Evolutionary conservation across 257 asterid species (phyloP).

Genomic region (Scutellaria barbata): DNA sequence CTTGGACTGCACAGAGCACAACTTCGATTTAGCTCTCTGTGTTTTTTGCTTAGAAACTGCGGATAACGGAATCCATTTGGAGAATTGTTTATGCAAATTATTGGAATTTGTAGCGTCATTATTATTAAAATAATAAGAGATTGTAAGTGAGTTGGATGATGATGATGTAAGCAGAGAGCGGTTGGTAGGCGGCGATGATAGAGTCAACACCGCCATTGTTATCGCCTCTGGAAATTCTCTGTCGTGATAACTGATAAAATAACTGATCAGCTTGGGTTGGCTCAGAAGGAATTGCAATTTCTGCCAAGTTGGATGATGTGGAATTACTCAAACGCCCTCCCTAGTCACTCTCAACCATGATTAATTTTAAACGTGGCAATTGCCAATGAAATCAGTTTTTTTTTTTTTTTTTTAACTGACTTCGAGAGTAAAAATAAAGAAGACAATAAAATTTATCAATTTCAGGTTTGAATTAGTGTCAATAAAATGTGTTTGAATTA

Average conservation of each 20-base stretch:
- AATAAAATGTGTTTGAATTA: background rate
- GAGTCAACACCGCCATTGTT: slow-evolving; percentile 74
- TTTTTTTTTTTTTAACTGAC: too few species aligned
- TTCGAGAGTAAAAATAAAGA: too few species aligned
- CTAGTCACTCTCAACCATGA: background rate
- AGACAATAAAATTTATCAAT: too few species aligned
- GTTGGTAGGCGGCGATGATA: slow-evolving; percentile 53
- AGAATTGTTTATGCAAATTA: slow-evolving; percentile 26
- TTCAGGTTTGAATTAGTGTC: too few species aligned
- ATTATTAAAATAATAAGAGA: slow-evolving; percentile 36
- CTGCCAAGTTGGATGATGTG: slow-evolving; percentile 33
- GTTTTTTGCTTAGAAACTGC: slow-evolving; percentile 31
- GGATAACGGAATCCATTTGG: slow-evolving; percentile 38
- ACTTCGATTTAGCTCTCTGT: slow-evolving; percentile 31
- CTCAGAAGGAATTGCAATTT: slow-evolving; percentile 31
- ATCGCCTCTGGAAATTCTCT: slow-evolving; percentile 24
- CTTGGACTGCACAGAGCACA: slow-evolving; percentile 34
- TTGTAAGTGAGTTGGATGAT: slow-evolving; percentile 40
- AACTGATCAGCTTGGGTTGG: slow-evolving; percentile 39
- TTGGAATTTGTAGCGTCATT: slow-evolving; percentile 21
- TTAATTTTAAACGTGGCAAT: too few species aligned
- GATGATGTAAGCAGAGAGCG: slow-evolving; percentile 48
- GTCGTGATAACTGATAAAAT: slow-evolving; percentile 27
- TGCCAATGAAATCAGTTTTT: too few species aligned
- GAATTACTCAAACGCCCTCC: slow-evolving; percentile 30